These are phyloP conservation scores for Ambrosiella xylebori DNA, from an alignment of 2,329 filamentous ascomycete genomes.

Conservation along the genomic window DNA sequence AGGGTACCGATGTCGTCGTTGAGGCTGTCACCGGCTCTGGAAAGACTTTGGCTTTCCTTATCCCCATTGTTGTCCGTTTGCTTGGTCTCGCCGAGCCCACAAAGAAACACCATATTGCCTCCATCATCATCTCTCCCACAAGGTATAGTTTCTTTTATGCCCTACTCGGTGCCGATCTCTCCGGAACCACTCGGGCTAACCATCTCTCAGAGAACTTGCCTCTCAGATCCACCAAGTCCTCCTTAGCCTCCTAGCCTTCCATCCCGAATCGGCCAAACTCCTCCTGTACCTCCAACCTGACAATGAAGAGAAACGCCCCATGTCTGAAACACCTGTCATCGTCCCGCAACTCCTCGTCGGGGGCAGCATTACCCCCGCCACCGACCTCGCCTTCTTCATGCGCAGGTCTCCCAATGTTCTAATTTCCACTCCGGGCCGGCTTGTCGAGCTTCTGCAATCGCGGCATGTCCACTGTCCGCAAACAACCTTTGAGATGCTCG, in stretches of 20 bases:
- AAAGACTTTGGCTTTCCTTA: constrained; percentile 73
- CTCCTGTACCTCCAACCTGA: constrained; percentile 33
- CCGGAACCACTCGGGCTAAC: neutral
- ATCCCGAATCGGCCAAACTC: constrained; percentile 56
- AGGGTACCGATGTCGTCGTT: constrained; percentile 61
- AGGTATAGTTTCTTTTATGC: neutral
- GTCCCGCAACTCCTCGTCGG: constrained; percentile 80
- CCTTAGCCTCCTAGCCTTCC: constrained; percentile 61
- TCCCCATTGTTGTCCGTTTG: constrained; percentile 69
- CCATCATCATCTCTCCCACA: constrained; percentile 79
- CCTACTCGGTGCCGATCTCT: neutral
- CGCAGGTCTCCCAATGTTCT: constrained; percentile 74
- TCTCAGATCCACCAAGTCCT: constrained; percentile 78
- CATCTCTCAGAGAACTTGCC: constrained; percentile 58
- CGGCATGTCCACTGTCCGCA: constrained; percentile 76
- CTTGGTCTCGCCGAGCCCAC: constrained; percentile 64
- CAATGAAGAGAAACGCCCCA: constrained; percentile 39
- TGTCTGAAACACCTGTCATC: constrained; percentile 33
- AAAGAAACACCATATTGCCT: constrained; percentile 77
- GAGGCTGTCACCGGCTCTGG: constrained; percentile 85
- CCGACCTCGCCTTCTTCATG: constrained; percentile 74
- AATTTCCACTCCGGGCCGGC: constrained; percentile 75
- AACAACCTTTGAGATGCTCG: constrained; percentile 77
- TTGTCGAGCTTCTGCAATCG: constrained; percentile 73
- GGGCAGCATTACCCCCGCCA: constrained; percentile 58